Evolutionary conservation across 176 grass and related monocot genomes (phyloP).

Genomic region (Phoenix dactylifera): DNA sequence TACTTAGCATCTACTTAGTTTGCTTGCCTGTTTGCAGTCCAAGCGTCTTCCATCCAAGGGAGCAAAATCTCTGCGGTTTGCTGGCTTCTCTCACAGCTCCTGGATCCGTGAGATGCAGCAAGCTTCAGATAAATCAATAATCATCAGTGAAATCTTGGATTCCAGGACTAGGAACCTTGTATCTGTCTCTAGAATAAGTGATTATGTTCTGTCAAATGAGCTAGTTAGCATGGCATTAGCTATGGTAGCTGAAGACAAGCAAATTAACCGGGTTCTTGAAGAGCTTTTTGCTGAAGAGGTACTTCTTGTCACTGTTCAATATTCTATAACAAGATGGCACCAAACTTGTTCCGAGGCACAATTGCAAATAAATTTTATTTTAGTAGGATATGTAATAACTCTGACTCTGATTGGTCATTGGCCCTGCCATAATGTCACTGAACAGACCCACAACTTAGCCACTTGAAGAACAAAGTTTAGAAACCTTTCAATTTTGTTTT

Average conservation of each 20-base stretch:
- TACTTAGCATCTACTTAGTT: background rate
- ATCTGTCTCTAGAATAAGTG: slow-evolving; percentile 92
- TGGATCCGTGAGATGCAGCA: slow-evolving; percentile 99
- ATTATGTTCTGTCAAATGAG: slow-evolving; percentile 92
- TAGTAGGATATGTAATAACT: too few relatives aligned
- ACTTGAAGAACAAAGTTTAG: too few relatives aligned
- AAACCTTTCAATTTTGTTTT: too few relatives aligned
- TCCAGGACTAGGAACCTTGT: slow-evolving; percentile 95
- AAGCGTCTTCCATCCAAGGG: slow-evolving; percentile 85
- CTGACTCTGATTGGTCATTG: too few relatives aligned
- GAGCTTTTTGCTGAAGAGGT: slow-evolving; percentile 97
- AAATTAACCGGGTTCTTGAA: slow-evolving; percentile 94
- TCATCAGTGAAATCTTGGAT: slow-evolving; percentile 95
- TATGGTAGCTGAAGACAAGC: slow-evolving; percentile 99
- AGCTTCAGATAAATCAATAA: slow-evolving; percentile 94
- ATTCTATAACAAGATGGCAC: background rate
- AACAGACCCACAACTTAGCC: too few relatives aligned
- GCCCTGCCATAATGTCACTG: too few relatives aligned
- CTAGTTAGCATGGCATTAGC: slow-evolving; percentile 97
- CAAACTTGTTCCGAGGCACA: too few relatives aligned
- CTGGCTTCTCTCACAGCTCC: slow-evolving; percentile 56
- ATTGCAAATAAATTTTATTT: too few relatives aligned
- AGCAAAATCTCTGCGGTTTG: slow-evolving; percentile 48
- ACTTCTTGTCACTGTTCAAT: background rate
- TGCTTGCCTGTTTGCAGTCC: slow-evolving; percentile 38